Evolutionary conservation across 495 filamentous ascomycete genomes (phyloP), one percentile per base, ranked within the genome.

Genomic region (Acidomyces sp.): DNA sequence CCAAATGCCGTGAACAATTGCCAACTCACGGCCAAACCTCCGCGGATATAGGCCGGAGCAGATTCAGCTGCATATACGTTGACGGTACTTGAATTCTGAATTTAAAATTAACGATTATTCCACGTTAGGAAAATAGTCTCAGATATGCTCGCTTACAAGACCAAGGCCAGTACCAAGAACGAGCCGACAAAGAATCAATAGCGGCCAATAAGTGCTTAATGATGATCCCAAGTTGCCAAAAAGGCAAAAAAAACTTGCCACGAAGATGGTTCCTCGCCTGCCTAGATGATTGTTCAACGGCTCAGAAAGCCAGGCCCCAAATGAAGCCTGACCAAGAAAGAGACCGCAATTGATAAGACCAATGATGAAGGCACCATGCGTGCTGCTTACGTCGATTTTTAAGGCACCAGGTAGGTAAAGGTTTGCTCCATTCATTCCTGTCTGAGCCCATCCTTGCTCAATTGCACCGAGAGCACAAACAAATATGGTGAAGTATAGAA

Each of bases 1-100:
- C 48, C 48, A 30, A 46, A 46, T 3, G 51, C 53, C 1, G 35
- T 46, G 25, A 41, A 50, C 16, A 41, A 28, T 23, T 51, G 48
- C 82, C 82, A 88, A 15, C 64, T 72, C 80, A 92, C 88, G 22
- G 82, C 80, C n/a, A 92, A 59, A 5, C 74, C 80, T 32, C 84
- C 84, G 48, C 84, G 70, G 38, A 92, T 78, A 16, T 63, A 55
- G 12, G 84, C 75, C 0, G 84, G 84, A 9, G 70, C 65, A 55
- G 78, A 85, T 51, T 92, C 84, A 3, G 81, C 82, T 3, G 80
- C 75, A 51, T 72, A 87, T 19, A 92, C 72, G 6, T 83, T 80
- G 12, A 85, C 76, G 16, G 61, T 67, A 7, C 30, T 39, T 15
- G 41, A 37, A 13, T 56, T 56, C 12, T n/a, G n/a, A n/a, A n/a